Evolutionary conservation across 495 filamentous ascomycete species (phyloP).

Genomic region (Penicillium pancosmium): DNA sequence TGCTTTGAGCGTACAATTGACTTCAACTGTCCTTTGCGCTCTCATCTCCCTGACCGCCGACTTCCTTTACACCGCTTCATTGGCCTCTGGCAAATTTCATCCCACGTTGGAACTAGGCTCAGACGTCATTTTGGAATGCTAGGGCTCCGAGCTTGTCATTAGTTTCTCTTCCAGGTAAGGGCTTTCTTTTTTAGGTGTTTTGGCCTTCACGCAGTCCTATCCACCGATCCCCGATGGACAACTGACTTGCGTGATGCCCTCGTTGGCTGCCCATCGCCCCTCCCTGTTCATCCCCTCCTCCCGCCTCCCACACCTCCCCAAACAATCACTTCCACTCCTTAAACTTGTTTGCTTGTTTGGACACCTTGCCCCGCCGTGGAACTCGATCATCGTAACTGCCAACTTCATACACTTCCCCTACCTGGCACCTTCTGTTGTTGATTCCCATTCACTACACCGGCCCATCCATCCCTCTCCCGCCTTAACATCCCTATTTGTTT

Average conservation of each 20-base stretch:
- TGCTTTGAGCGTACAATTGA: conserved; percentile 25
- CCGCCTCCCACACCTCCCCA: background rate
- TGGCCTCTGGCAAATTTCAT: conserved; percentile 26
- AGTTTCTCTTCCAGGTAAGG: conserved; percentile 35
- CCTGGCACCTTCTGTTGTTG: conserved; percentile 8
- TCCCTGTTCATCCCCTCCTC: background rate
- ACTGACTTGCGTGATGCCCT: background rate
- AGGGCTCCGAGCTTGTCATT: conserved; percentile 25
- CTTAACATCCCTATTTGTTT: conserved; percentile 2
- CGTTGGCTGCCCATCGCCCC: conserved; percentile 1
- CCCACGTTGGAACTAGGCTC: conserved; percentile 24
- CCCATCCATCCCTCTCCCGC: conserved; percentile 23
- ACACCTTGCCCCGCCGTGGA: background rate
- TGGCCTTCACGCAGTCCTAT: background rate
- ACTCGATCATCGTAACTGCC: conserved; percentile 12
- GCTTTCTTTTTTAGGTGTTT: background rate
- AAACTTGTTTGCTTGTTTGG: background rate
- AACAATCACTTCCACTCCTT: background rate
- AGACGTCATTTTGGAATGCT: conserved; percentile 38
- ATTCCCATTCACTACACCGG: conserved; percentile 13
- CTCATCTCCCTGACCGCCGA: conserved; percentile 11
- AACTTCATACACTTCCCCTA: background rate
- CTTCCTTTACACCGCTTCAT: conserved; percentile 18
- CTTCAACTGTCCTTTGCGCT: conserved; percentile 10
- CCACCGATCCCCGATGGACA: background rate